Base-by-base conservation (phyloP, 2,329 filamentous ascomycete genomes). In the Verticillium zaregamsianum region DNA sequence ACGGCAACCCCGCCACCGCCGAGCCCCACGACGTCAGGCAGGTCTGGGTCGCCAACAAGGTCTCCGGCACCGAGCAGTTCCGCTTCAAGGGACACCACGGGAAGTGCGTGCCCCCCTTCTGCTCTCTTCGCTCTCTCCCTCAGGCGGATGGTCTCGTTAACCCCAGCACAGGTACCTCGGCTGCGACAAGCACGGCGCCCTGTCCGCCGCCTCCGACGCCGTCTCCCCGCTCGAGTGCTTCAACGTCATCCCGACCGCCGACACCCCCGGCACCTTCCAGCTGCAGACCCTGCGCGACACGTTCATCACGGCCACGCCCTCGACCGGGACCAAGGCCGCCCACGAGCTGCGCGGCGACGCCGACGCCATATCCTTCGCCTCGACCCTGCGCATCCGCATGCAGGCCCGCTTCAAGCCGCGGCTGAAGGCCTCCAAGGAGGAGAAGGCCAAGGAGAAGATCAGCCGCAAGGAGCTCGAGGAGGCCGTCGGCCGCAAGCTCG, bases 21-120 rank as follows among this genome's bases (percentile, higher is more conserved):
- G 95, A 99, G 77, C 95, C 95, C 58, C 93, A 97, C 75, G 93
- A 98, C 74, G 93, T 98, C 63, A 83, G 94, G 64, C 93, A 97
- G 79, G 95, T 99, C 17, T 99, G 94, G 91, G 86, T 98, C 66
- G 92, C 91, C 63, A 96, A 90, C 68, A 86, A 85, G 67, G 89
- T 97, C 14, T 86, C 89, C 0, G 94, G 94, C 3, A 94, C 90
- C 1, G 91, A 96, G 66, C 83, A 84, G 37, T 89, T 92, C 68
- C 90, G 90, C 62, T 91, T 99, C 75, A 97, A 97, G 77, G 92
- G 92, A 0, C 90, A 94, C 69, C 91, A 97, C 76, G 93, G 93
- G 65, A 90, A 86, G 90, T 93, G 72, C 63, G 81, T 75, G 25
- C 2, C 20, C 12, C 54, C 15, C 8, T 55, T 25, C 17, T 28